Percentiles rank a stretch among this genome's conserved stretches.
phyloP scores from a whole-genome alignment of 495 filamentous ascomycete genomes.

The Cercophora scortea region DNA sequence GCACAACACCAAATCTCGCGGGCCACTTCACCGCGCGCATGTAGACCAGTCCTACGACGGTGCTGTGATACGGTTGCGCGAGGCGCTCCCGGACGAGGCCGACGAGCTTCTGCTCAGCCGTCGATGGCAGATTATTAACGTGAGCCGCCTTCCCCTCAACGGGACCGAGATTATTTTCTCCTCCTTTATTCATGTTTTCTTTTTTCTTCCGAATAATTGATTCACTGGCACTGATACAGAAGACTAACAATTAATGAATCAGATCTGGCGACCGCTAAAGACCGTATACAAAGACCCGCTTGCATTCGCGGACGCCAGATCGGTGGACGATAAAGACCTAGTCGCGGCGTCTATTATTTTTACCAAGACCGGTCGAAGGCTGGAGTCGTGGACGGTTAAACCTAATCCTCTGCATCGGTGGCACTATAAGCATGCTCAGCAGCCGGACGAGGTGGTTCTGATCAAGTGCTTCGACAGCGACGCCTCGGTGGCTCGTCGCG shows the following conservation, averaged over 20 bases:
- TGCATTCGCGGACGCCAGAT: constrained; percentile 49
- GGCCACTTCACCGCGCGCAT: constrained; percentile 58
- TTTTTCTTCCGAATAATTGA: background rate
- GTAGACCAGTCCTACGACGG: constrained; percentile 65
- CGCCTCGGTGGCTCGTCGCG: constrained; percentile 46
- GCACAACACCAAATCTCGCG: constrained; percentile 35
- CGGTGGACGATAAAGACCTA: constrained; percentile 56
- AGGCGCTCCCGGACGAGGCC: constrained; percentile 50
- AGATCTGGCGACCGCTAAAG: constrained; percentile 59
- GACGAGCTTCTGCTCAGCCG: constrained; percentile 47
- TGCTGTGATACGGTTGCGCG: constrained; percentile 45
- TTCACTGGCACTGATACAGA: background rate
- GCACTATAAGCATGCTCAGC: constrained; percentile 64
- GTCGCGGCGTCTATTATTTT: constrained; percentile 50
- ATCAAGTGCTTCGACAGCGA: constrained; percentile 65
- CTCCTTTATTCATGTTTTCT: background rate
- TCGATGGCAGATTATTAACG: constrained; percentile 64
- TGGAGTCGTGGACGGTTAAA: constrained; percentile 64
- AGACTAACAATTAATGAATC: no score
- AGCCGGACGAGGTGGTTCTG: constrained; percentile 48
- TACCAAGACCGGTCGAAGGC: constrained; percentile 57
- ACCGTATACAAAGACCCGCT: constrained; percentile 54
- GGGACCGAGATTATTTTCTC: no score
- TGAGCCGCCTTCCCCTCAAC: background rate
- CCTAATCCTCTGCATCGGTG: constrained; percentile 52